phyloP scores from a whole-genome alignment of 2,329 filamentous ascomycete genomes.

The Parasarocladium wereldwijsianum region DNA sequence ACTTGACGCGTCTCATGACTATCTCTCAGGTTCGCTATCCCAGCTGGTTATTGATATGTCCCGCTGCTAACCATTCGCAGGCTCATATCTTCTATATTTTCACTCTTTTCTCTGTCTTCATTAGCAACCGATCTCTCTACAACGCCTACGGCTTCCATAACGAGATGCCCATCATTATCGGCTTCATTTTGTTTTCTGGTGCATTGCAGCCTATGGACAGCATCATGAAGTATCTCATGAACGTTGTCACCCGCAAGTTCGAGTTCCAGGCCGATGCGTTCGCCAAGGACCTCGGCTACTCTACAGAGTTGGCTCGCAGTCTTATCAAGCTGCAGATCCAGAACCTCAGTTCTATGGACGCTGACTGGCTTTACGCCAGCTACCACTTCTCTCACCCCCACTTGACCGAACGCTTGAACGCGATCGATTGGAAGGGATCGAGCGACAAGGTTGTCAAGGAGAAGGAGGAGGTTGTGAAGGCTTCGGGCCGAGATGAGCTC shows the following conservation, averaged over 20 bases:
- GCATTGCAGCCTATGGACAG: conserved; percentile 89
- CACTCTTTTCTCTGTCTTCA: conserved; percentile 88
- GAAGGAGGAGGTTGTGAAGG: conserved; percentile 43
- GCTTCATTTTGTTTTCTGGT: conserved; percentile 94
- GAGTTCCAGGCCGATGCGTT: conserved; percentile 95
- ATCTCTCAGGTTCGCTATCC: conserved; percentile 56
- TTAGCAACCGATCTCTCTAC: conserved; percentile 89
- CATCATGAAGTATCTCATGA: conserved; percentile 91
- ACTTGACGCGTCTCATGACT: conserved; percentile 81
- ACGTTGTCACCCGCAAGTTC: conserved; percentile 83
- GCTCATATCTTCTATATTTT: conserved; percentile 96
- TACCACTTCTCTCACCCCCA: conserved; percentile 99
- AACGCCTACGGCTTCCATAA: conserved; percentile 76
- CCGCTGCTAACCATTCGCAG: conserved; percentile 25
- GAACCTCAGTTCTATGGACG: conserved; percentile 97
- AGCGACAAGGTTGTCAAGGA: conserved; percentile 26
- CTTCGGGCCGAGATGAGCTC: conserved; percentile 60
- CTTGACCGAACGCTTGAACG: conserved; percentile 80
- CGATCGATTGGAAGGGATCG: conserved; percentile 69
- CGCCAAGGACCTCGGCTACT: conserved; percentile 71
- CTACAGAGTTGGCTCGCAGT: conserved; percentile 66
- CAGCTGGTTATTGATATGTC: background rate
- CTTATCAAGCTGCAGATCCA: conserved; percentile 97
- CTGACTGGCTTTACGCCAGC: conserved; percentile 94
- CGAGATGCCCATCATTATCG: conserved; percentile 83